Evolutionary conservation across 345 rosid species (phyloP), one percentile per base, ranked within the genome.

Genomic region (Pugionium dolabratum): DNA sequence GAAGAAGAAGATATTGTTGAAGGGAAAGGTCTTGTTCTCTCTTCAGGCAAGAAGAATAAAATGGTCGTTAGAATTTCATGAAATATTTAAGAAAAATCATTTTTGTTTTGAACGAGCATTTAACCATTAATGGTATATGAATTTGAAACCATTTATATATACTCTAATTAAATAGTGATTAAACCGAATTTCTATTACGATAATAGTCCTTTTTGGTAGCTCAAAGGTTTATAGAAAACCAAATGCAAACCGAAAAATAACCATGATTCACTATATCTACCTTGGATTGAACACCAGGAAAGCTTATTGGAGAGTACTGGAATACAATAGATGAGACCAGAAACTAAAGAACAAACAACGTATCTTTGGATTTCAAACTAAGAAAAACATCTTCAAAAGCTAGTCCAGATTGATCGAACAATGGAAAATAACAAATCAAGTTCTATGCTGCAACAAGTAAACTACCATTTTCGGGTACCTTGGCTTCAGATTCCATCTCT

Each of bases 31-130:
- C 90, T 94, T 42, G 90, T 94, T 59, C 69, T 94, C 68, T 94
- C 97, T 11, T 86, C 96, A 0, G 99, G 99, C 76, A 90, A 90
- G 85, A 90, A 94, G 85, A 94, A 94, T 72, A 90, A 94, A 79
- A 89, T 94, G 8, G 75, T 90, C 63, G 82, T 93, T 54, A 80
- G 96, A 67, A 83, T 93, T 68, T 90, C 85, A 60, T 93, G 82
- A 87, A 33, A 42, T 34, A 46, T 37, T n/a, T 44, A 18, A 18
- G 18, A 18, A 18, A 18, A 18, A 18, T 52, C 11, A 9, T 64
- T 44, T 42, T 43, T 43, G 64, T 43, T 31, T 46, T 30, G 49
- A 30, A 51, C 36, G 4, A 39, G 34, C 35, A 54, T 18, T 35
- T 29, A 33, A 48, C 8, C 32, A 4, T 18, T 18, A 18, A 18